These are phyloP conservation scores for Uronychia binucleata DNA, from an alignment of 73 alveolate genomes.

Conservation along the genomic window DNA sequence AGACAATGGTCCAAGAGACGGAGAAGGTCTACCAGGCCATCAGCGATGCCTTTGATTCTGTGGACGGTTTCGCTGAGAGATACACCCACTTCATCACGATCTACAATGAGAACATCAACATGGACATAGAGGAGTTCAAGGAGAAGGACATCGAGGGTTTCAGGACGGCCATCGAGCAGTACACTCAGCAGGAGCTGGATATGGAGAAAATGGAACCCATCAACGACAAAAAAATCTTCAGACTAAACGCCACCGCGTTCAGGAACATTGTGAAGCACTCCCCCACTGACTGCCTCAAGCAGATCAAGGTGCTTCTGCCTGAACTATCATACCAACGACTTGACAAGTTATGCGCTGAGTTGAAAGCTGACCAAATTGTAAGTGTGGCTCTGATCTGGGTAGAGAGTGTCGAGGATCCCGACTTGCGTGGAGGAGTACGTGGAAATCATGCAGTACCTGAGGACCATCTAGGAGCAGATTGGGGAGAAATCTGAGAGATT, in stretches of 20 bases:
- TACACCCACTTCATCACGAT: constrained; percentile 61
- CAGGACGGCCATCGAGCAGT: constrained; percentile 53
- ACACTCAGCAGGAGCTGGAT: constrained; percentile 54
- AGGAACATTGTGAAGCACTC: constrained; percentile 63
- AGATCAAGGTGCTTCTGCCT: constrained; percentile 53
- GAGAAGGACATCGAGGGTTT: constrained; percentile 72
- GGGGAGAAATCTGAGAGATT: constrained; percentile 66
- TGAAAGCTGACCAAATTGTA: constrained; percentile 36
- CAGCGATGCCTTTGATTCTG: constrained; percentile 62
- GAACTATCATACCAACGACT: constrained; percentile 50
- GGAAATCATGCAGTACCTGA: constrained; percentile 62
- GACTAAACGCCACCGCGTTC: constrained; percentile 64
- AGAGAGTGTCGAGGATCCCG: constrained; percentile 61
- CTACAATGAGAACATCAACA: constrained; percentile 61
- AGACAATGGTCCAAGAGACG: constrained; percentile 51
- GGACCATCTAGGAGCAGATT: constrained; percentile 50
- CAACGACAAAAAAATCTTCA: constrained; percentile 64
- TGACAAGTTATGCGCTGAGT: constrained; percentile 26
- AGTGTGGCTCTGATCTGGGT: background rate
- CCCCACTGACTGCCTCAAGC: constrained; percentile 46
- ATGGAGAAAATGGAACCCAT: constrained; percentile 62
- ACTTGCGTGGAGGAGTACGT: constrained; percentile 76
- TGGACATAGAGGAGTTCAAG: constrained; percentile 55
- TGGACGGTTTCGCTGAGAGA: constrained; percentile 47
- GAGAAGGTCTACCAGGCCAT: constrained; percentile 57